phyloP scores from a whole-genome alignment of 2,329 filamentous ascomycete species.

The Knoxdaviesia proteae region DNA sequence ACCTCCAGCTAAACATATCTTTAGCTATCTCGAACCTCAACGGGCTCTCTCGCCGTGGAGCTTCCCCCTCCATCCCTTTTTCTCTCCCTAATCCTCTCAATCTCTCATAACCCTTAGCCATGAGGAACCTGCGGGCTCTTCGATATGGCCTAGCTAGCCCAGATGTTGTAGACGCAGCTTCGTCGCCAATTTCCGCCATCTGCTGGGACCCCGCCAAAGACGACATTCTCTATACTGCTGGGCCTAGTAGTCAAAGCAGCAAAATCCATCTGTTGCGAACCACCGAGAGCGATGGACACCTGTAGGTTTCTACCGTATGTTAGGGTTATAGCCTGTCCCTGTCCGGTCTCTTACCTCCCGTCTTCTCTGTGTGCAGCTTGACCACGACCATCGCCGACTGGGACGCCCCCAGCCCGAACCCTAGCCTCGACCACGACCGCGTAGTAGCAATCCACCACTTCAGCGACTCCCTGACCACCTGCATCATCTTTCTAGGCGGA shows the following conservation, averaged over 20 bases:
- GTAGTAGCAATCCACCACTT: constrained; percentile 72
- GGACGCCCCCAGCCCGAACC: constrained; percentile 67
- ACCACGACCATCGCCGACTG: constrained; percentile 47
- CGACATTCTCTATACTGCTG: constrained; percentile 64
- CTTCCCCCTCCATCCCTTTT: too few relatives aligned
- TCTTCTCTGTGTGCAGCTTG: too few relatives aligned
- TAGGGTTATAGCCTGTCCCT: too few relatives aligned
- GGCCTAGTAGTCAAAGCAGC: constrained; percentile 32
- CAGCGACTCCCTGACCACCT: constrained; percentile 55
- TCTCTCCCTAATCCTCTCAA: background rate
- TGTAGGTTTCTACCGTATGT: too few relatives aligned
- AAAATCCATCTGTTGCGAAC: too few relatives aligned
- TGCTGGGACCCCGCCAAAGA: constrained; percentile 73
- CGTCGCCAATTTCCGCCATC: constrained; percentile 44
- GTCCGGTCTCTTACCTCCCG: too few relatives aligned
- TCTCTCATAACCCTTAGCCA: constrained; percentile 15
- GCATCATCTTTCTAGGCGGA: constrained; percentile 70
- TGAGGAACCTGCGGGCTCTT: constrained; percentile 78
- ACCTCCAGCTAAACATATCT: too few relatives aligned
- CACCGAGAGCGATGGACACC: too few relatives aligned
- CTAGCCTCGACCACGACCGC: constrained; percentile 53
- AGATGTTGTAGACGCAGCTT: constrained; percentile 25
- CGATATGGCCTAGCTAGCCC: constrained; percentile 31
- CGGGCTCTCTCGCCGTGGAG: background rate
- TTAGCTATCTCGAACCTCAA: too few relatives aligned